Evolutionary conservation across 1,284 basidiomycete genomes (phyloP).

Genomic region (Fomitopsis palustris): DNA sequence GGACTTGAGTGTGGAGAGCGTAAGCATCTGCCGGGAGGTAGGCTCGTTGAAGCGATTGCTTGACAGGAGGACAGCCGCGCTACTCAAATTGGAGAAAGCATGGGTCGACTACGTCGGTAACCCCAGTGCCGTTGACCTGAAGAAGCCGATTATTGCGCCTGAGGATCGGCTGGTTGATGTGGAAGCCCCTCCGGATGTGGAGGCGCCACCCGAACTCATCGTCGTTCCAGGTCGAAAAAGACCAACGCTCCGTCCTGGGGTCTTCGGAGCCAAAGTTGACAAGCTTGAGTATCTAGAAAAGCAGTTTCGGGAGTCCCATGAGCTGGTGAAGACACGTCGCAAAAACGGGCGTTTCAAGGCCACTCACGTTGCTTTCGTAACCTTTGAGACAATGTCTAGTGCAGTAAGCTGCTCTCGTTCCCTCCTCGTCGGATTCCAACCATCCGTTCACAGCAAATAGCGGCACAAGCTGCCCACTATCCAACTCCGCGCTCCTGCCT

Average conservation of each 20-base stretch:
- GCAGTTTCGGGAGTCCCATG: conserved; percentile 76
- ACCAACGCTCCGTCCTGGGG: conserved; percentile 65
- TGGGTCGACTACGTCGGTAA: conserved; percentile 95
- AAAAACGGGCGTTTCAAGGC: conserved; percentile 70
- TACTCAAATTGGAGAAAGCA: conserved; percentile 75
- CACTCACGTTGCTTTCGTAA: conserved; percentile 90
- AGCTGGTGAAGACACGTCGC: conserved; percentile 68
- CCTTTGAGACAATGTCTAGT: conserved; percentile 91
- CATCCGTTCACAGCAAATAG: conserved; percentile 67
- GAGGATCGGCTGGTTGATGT: conserved; percentile 52
- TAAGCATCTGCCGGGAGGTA: conserved; percentile 86
- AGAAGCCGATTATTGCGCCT: conserved; percentile 53
- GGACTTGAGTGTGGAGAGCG: conserved; percentile 80
- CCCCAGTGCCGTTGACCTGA: conserved; percentile 67
- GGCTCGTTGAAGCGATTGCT: conserved; percentile 71
- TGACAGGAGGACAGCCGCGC: conserved; percentile 72
- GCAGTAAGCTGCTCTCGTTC: conserved; percentile 56
- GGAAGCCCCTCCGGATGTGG: conserved; percentile 39
- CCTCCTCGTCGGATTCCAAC: neutral
- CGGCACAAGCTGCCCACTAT: conserved; percentile 82
- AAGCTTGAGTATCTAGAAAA: conserved; percentile 83
- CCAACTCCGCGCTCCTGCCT: conserved; percentile 62
- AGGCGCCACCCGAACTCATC: conserved; percentile 47
- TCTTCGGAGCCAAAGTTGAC: conserved; percentile 74
- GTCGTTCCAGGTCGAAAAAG: conserved; percentile 72